Evolutionary conservation across 169 alveolate species (phyloP), one percentile per base, ranked within the genome.

Genomic region (Plasmodium yoelii): DNA sequence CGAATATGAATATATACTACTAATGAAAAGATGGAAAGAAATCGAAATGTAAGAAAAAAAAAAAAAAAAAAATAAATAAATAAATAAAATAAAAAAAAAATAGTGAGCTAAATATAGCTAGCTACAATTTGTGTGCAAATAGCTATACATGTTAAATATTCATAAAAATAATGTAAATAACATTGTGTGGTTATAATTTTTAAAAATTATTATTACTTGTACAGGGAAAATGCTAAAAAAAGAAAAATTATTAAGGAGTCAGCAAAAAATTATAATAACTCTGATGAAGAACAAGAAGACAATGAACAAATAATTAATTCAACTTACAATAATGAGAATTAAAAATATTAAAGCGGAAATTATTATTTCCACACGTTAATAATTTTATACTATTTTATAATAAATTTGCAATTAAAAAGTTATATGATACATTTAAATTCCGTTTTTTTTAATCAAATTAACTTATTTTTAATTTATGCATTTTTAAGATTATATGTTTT

Each of bases 1-100:
- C 15, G 97, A 95, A 70, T 71, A 64, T 47, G 97, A 95, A 80
- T 95, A 95, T 92, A 71, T 89, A 12, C 94, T 94, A 60, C 94
- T 95, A 42, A 92, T 93, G 93, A 89, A 88, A 67, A 86, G 96
- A n/a, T 93, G 97, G 97, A 69, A 88, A 72, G 80, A 61, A 69
- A 88, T 93, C 42, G 96, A 95, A 71, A 61, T 53, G 92, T 77
- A 77, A 57, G 63, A 34, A 64, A 64, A 74, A 77, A 19, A 61
- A 75, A 28, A 57, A 73, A 61, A 75, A 28, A 57, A 73, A n/a
- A n/a, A n/a, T n/a, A n/a, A n/a, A n/a, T n/a, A n/a, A n/a, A n/a
- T n/a, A n/a, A n/a, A n/a, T n/a, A n/a, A n/a, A n/a, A n/a, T n/a
- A 64, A 64, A 74, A 77, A 19, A 61, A 75, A 28, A 57, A 73